Evolutionary conservation across 164 flowering plant genomes (phyloP), one percentile per base, ranked within the genome.

Genomic region (Magnolia officinalis): DNA sequence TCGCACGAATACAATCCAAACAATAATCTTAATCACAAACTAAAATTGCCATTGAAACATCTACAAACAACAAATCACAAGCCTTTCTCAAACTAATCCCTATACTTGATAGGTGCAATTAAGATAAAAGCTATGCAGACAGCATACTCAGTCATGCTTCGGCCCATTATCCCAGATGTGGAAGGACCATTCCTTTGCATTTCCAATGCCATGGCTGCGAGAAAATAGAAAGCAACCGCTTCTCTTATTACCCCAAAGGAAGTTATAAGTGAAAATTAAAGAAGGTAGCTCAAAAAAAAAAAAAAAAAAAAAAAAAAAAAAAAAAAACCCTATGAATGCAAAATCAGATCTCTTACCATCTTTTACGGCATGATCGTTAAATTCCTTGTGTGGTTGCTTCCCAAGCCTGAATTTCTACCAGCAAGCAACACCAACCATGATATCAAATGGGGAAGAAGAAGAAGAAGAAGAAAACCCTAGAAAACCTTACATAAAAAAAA

Each of bases 361-460:
- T 82, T 92, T 96, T n/a, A 85, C 71, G 20, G 97, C 84, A 77
- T 91, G 99, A 83, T 96, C 99, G 80, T 82, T 90, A 87, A 89
- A 94, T 29, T 96, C 99, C 85, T 94, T 96, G 82, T 94, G 98
- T n/a, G 99, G 99, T 76, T 96, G 97, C 87, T 96, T 96, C 78
- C 99, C 99, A 49, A 96, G 96, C 88, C 99, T 90, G 86, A 92
- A 96, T 91, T 96, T 96, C 99, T 96, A 71, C 16, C 50, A 74
- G 29, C 67, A n/a, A 58, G 31, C 8, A 19, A 55, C 65, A 49
- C 71, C 37, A 26, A 67, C 21, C n/a, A 24, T n/a, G 67, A 23
- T 63, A 67, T 66, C 21, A 59, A 21, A 26, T 24, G 11, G 67
- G 75, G 55, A 37, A 37, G 45, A 37, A 37, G 45, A 37, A 37